Conservation (phyloP, 1,139 yeast species). For the Suhomyces bokatorum region DNA sequence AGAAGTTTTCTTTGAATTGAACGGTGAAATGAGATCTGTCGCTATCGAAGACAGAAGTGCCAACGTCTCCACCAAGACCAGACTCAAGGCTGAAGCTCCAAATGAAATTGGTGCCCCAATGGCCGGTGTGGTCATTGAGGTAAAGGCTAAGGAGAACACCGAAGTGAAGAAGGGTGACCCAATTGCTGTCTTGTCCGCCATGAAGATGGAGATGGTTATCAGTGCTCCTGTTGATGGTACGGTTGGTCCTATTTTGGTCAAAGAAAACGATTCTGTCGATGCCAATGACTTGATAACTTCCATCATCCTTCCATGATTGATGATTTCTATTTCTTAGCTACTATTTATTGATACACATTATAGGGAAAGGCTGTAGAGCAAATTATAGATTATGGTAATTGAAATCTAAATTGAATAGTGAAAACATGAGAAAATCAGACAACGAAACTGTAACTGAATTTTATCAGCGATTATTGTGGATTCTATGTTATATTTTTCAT, state of each 20-base stretch:
- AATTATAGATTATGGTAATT: too few relatives aligned
- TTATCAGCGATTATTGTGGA: too few relatives aligned
- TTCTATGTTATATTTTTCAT: too few relatives aligned
- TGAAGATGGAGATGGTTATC: conserved; percentile 99
- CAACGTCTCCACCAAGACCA: conserved; percentile 77
- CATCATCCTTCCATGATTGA: conserved; percentile 26
- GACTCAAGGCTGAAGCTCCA: conserved; percentile 92
- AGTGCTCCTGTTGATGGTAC: conserved; percentile 88
- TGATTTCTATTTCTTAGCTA: conserved; percentile 4
- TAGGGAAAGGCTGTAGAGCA: not conserved
- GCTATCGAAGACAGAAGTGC: conserved; percentile 86
- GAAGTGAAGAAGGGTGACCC: conserved; percentile 97
- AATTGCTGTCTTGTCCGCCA: conserved; percentile 89
- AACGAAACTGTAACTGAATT: too few relatives aligned
- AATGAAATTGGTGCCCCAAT: conserved; percentile 98
- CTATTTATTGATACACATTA: conserved; percentile 6
- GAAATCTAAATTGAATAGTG: too few relatives aligned
- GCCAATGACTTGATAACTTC: conserved; percentile 76
- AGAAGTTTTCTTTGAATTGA: conserved; percentile 96
- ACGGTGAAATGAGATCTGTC: conserved; percentile 97
- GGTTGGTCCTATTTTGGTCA: conserved; percentile 71
- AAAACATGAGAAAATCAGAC: too few relatives aligned
- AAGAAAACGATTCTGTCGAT: conserved; percentile 94
- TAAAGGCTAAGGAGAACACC: conserved; percentile 82
- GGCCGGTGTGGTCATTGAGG: conserved; percentile 98